Evolutionary conservation across 1,284 basidiomycete species (phyloP), one percentile per base, ranked within the genome.

Genomic region (Apiotrichum veenhuisii): DNA sequence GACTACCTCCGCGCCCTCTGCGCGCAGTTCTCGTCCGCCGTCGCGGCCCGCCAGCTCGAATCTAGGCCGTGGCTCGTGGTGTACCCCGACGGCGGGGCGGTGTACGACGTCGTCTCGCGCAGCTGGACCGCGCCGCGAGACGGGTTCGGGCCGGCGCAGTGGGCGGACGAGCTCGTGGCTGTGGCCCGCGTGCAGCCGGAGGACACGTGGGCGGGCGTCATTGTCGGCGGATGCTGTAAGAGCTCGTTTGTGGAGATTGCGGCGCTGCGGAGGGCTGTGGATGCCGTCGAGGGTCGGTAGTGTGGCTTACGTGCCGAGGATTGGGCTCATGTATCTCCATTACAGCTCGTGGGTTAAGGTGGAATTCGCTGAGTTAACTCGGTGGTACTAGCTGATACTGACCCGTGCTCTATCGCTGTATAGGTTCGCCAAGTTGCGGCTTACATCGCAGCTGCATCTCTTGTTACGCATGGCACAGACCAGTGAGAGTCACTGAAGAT

Each of bases 221-320:
- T 89, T 10, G 77, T 85, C 0, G 88, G 88, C 2, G 88, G 88
- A 1, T 89, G 88, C 67, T 90, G 88, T 70, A 84, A 83, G 66
- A 80, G 82, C 8, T 78, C 78, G 2, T 84, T 85, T 10, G 75
- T 73, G 15, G 81, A 88, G 57, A 85, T 88, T 59, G 57, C 59
- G 14, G 69, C 65, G 15, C 64, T 81, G 50, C 67, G 55, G 3
- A 5, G 25, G 23, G 40, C 11, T n/a, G 27, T 55, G 2, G 48
- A 49, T 22, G 34, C 4, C n/a, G n/a, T n/a, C n/a, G n/a, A n/a
- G n/a, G n/a, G n/a, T n/a, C n/a, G n/a, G n/a, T n/a, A n/a, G n/a
- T n/a, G n/a, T n/a, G n/a, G n/a, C n/a, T n/a, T n/a, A n/a, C n/a
- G n/a, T n/a, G n/a, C n/a, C n/a, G n/a, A n/a, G n/a, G n/a, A n/a